Evolutionary conservation across 495 filamentous ascomycete species (phyloP).

Genomic region (Neurospora sp.): DNA sequence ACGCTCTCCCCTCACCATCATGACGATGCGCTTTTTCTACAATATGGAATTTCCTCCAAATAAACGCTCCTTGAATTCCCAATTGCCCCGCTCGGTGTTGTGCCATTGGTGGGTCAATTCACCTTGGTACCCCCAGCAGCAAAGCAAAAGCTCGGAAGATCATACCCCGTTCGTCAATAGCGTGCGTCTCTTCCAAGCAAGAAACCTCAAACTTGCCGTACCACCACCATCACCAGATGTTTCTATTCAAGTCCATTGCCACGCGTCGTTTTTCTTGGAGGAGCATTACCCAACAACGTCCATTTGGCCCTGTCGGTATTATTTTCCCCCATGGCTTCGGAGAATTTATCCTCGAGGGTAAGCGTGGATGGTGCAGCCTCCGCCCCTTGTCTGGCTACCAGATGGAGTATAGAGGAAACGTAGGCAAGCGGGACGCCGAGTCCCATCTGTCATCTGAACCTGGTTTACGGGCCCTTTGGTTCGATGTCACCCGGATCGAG

Average conservation of each 20-base stretch:
- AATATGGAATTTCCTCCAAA: not conserved
- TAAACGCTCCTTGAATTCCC: not conserved
- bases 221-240: not conserved
- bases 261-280: not conserved
- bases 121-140: not conserved
- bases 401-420: not conserved
- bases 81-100: not conserved
- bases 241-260: not conserved
- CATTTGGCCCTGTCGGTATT: not conserved
- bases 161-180: not conserved
- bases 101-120: not conserved
- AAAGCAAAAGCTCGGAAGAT: not conserved
- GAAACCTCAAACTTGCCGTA: not conserved
- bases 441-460: not conserved
- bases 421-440: not conserved
- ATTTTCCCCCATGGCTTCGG: not conserved
- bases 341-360: not conserved
- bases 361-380: not conserved
- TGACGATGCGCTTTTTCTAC: not conserved
- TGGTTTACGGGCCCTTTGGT: not conserved
- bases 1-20: not conserved
- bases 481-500: not conserved
- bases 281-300: not conserved
- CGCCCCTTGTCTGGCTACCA: not conserved
- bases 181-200: not conserved